Evolutionary conservation across 768 basidiomycete species (phyloP), one percentile per base, ranked within the genome.

Genomic region (Trametes sanguinea): DNA sequence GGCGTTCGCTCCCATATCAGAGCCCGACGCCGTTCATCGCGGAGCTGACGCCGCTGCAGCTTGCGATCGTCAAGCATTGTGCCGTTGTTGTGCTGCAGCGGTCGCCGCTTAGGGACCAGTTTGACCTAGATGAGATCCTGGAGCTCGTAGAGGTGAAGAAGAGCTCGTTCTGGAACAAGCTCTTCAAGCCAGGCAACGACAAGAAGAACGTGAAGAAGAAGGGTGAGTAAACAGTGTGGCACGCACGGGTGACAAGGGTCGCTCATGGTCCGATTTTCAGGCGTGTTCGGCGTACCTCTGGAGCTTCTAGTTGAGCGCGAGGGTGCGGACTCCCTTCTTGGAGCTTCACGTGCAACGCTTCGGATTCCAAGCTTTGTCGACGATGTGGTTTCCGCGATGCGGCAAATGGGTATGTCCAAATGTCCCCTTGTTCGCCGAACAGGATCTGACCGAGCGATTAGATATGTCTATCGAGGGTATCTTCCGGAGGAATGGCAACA

Each of bases 391-490:
- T 96, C 94, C 53, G 95, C 97, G 10, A 98, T 99, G 97, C 83
- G 91, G 71, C 95, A 98, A 74, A 98, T 98, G 97, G 96, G 96
- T 97, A 59, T 65, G 89, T 77, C 13, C 16, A 33, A 17, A 51
- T 3, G 42, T 27, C 33, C 22, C 22, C n/a, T 43, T 39, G 45
- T 37, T 30, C 13, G 40, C 17, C 32, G n/a, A 27, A 14, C 2
- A 8, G n/a, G 61, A 22, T 63, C 45, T 50, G 39, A 33, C 37
- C 55, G 44, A 35, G 60, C 45, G 17, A 51, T 8, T 51, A 98
- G 97, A 99, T 77, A 95, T 99, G 93, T 98, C 97, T 8, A 83
- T 99, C 43, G 97, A 98, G 76, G 97, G 97, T 60, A 96, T 99
- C 66, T 99, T 99, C 83, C 85, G 97, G 57, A 95, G 95, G 78